Percentiles rank a stretch among this genome's conserved stretches.
Conservation (phyloP, 495 filamentous ascomycete species). For the Podospora fimiseda region DNA sequence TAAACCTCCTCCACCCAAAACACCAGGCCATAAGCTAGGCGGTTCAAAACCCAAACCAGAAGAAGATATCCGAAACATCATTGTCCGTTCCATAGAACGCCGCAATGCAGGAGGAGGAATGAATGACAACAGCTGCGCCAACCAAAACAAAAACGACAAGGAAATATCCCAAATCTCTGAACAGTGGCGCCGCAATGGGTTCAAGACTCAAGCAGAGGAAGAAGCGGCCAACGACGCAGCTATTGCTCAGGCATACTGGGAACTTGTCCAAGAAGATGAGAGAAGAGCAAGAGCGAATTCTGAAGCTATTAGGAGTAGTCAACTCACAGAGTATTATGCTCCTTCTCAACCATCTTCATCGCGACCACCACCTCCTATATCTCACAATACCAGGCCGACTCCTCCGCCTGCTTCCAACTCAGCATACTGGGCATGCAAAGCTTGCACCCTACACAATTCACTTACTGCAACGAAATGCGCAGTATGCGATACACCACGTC, state of each 20-base stretch:
- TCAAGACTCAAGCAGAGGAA: constrained; percentile 77
- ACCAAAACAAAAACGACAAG: constrained; percentile 51
- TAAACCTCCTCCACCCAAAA: constrained; percentile 42
- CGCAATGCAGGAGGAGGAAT: constrained; percentile 55
- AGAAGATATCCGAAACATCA: constrained; percentile 66
- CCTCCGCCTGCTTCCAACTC: background rate
- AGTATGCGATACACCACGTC: constrained; percentile 64
- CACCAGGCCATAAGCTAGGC: constrained; percentile 70
- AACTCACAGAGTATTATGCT: background rate
- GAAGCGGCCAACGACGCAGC: constrained; percentile 86
- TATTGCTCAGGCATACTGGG: constrained; percentile 82
- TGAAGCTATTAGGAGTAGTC: background rate
- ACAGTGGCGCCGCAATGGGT: constrained; percentile 64
- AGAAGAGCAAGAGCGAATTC: constrained; percentile 23
- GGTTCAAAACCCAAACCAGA: constrained; percentile 55
- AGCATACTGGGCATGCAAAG: constrained; percentile 60
- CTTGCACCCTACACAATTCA: constrained; percentile 82
- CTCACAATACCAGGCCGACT: constrained; percentile 16
- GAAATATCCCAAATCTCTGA: constrained; percentile 58
- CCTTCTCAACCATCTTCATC: constrained; percentile 10
- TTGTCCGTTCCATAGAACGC: constrained; percentile 65
- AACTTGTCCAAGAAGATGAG: constrained; percentile 78
- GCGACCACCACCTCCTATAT: constrained; percentile 13
- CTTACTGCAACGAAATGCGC: constrained; percentile 63
- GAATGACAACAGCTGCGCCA: constrained; percentile 64